Percentiles rank a stretch among this genome's conserved stretches.
phyloP scores from a whole-genome alignment of 1,284 basidiomycete genomes.

The Trichosporon sp. region DNA sequence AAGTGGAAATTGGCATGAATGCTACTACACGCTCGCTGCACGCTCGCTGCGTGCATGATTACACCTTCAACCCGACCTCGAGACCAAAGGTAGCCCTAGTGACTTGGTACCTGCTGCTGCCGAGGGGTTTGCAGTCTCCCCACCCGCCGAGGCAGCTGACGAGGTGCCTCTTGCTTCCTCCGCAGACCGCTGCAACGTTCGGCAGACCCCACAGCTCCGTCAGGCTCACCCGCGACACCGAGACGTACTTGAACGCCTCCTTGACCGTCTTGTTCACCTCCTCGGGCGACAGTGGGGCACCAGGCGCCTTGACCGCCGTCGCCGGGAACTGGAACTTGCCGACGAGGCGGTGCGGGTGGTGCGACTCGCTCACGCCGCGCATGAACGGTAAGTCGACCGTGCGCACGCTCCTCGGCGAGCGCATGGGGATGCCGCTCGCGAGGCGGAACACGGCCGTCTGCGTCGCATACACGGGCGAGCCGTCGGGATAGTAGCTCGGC shows the following conservation, averaged over 20 bases:
- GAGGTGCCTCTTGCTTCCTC: conserved; percentile 51
- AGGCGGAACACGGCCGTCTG: conserved; percentile 65
- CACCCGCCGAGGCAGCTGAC: conserved; percentile 43
- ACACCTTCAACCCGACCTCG: conserved; percentile 2
- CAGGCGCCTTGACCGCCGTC: conserved; percentile 14
- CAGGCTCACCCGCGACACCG: conserved; percentile 51
- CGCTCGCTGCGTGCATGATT: neutral
- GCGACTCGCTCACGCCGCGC: conserved; percentile 31
- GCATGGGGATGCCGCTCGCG: conserved; percentile 36
- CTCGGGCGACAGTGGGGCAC: conserved; percentile 47
- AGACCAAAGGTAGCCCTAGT: conserved; percentile 2
- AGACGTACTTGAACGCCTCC: conserved; percentile 54
- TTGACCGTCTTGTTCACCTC: conserved; percentile 56
- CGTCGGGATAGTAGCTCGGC: conserved; percentile 45
- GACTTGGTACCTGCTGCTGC: neutral
- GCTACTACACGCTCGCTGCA: no score
- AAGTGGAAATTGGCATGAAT: no score
- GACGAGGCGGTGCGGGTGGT: conserved; percentile 50
- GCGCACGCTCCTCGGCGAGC: conserved; percentile 46
- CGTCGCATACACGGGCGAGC: conserved; percentile 55
- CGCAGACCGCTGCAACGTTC: conserved; percentile 58
- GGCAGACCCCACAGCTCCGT: conserved; percentile 66
- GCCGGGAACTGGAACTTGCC: conserved; percentile 53
- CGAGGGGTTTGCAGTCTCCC: conserved; percentile 36
- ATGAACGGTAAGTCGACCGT: conserved; percentile 45